A percentile compares a stretch with the other conserved stretches of the same genome.
Evolutionary conservation across 2,329 filamentous ascomycete species (phyloP).

Genomic region (Amauroascus niger): DNA sequence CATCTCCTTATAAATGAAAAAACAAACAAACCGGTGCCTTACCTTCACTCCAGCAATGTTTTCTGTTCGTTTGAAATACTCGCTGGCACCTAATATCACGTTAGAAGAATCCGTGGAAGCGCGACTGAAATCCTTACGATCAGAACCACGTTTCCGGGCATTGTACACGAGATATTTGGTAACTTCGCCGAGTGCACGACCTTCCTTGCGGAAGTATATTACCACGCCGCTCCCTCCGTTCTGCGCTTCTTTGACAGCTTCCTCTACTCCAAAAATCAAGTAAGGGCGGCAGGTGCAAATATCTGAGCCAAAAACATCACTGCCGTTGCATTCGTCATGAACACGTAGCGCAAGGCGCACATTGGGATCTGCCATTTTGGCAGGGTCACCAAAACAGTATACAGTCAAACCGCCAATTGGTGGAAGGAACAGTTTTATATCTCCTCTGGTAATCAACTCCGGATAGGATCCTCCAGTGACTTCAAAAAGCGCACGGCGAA

Average conservation of each 20-base stretch:
- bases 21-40: conserved; percentile 1
- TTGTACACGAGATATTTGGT: conserved; percentile 70
- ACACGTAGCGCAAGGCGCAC: conserved; percentile 73
- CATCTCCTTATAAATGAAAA: neutral
- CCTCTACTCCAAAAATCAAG: conserved; percentile 91
- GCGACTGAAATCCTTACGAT: conserved; percentile 20
- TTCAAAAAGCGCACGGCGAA: conserved; percentile 83
- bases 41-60: conserved; percentile 92
- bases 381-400: conserved; percentile 92
- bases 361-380: conserved; percentile 82
- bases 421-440: conserved; percentile 91
- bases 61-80: conserved; percentile 96
- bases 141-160: conserved; percentile 33
- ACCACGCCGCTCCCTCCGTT: conserved; percentile 88
- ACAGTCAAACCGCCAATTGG: conserved; percentile 93
- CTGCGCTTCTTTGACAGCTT: conserved; percentile 94
- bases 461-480: conserved; percentile 94
- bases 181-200: conserved; percentile 85
- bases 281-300: conserved; percentile 93
- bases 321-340: conserved; percentile 86
- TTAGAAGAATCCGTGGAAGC: conserved; percentile 62
- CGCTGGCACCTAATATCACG: conserved; percentile 68
- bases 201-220: conserved; percentile 98
- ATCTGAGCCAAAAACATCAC: conserved; percentile 94
- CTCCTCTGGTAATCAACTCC: conserved; percentile 85